phyloP scores from a whole-genome alignment of 139 green algal genomes.

The Chlorella sp. region DNA sequence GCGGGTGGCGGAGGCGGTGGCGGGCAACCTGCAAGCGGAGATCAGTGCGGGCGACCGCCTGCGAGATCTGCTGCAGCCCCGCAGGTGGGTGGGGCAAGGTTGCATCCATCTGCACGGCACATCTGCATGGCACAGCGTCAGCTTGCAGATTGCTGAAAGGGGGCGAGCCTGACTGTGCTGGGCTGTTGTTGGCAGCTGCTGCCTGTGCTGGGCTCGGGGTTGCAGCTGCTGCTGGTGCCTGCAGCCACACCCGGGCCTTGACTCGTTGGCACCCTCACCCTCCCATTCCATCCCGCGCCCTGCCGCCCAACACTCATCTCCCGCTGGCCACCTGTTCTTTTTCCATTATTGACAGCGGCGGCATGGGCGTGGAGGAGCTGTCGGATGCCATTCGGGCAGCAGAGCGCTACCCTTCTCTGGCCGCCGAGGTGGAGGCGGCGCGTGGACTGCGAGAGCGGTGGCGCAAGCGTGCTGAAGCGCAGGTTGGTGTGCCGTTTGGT shows the following conservation, averaged over 20 bases:
- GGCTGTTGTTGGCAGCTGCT: no score
- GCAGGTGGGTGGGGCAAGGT: neutral
- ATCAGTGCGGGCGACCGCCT: slow-evolving; percentile 61
- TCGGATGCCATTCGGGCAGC: slow-evolving; percentile 59
- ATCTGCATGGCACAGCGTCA: no score
- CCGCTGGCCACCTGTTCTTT: no score
- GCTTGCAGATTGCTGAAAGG: no score
- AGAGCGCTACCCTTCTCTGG: slow-evolving; percentile 60
- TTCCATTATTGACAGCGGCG: slow-evolving; percentile 7
- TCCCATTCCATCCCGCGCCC: no score
- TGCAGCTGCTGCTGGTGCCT: no score
- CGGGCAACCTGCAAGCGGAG: slow-evolving; percentile 47
- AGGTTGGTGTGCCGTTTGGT: slow-evolving; percentile 45
- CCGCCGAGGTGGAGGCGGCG: slow-evolving; percentile 57
- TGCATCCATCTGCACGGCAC: no score
- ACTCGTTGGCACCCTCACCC: no score
- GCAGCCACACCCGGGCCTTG: no score
- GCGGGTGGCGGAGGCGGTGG: slow-evolving; percentile 25
- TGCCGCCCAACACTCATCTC: no score
- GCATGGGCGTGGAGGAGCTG: slow-evolving; percentile 50
- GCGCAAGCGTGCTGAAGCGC: slow-evolving; percentile 53
- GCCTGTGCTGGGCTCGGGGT: no score
- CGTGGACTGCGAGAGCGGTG: slow-evolving; percentile 60
- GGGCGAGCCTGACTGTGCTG: no score
- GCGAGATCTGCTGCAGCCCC: slow-evolving; percentile 56